phyloP scores from a whole-genome alignment of 306 rosid genomes.

The Quercus rubra region DNA sequence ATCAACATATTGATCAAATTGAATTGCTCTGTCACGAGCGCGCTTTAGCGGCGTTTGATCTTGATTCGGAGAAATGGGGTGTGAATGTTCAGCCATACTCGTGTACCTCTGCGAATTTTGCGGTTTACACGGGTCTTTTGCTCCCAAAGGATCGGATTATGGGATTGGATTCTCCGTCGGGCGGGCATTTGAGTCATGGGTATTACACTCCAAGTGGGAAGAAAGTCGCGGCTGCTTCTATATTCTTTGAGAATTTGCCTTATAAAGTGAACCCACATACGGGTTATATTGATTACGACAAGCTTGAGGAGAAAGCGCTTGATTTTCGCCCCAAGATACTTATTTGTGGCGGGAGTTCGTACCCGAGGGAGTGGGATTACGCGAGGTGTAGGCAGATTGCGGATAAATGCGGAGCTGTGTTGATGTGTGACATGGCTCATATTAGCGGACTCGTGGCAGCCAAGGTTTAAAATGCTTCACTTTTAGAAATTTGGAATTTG shows the following conservation, averaged over 20 bases:
- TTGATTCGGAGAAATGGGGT: constrained; percentile 72
- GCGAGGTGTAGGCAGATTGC: constrained; percentile 64
- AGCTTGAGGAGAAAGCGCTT: constrained; percentile 76
- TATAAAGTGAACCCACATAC: constrained; percentile 74
- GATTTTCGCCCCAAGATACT: constrained; percentile 83
- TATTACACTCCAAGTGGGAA: constrained; percentile 68
- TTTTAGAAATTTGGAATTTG: neutral
- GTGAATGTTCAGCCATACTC: constrained; percentile 94
- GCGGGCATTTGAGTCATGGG: constrained; percentile 92
- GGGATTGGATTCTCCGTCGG: constrained; percentile 87
- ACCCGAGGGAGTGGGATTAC: constrained; percentile 87
- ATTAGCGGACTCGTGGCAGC: constrained; percentile 88
- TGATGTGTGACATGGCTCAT: constrained; percentile 97
- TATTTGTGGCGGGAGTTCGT: constrained; percentile 87
- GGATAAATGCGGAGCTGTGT: constrained; percentile 72
- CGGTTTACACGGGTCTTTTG: constrained; percentile 75
- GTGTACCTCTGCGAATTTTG: constrained; percentile 78
- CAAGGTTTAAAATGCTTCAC: constrained; percentile 43
- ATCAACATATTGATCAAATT: constrained; percentile 69
- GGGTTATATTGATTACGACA: constrained; percentile 70
- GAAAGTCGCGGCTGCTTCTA: constrained; percentile 69
- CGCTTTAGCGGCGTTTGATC: constrained; percentile 65
- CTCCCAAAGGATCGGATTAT: constrained; percentile 71
- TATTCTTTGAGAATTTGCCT: constrained; percentile 71
- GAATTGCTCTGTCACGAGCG: constrained; percentile 76